Evolutionary conservation across 495 filamentous ascomycete genomes (phyloP), one percentile per base, ranked within the genome.

Genomic region (Sabuloglossum arenarium): DNA sequence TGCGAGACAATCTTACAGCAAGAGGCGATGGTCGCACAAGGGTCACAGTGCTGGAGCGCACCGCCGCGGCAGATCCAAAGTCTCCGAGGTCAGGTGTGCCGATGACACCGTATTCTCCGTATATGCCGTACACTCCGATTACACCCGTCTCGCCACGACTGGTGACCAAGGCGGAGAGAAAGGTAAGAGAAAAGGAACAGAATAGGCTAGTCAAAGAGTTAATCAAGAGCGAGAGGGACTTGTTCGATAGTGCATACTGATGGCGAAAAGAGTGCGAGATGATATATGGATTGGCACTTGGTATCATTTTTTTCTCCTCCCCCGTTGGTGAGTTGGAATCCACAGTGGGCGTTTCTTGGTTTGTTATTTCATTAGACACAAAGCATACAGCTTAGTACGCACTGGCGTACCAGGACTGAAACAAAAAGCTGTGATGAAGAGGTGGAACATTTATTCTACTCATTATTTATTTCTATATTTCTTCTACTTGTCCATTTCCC

Each of bases 91-190:
- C 84, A 0, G 87, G 84, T 5, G 77, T 84, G 42, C 80, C 87
- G 0, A 72, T 75, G 32, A 81, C 78, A 8, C 89, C 89, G 6
- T 94, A 96, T 66, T 82, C 78, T 55, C 85, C 89, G 5, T 96
- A 96, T 63, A 91, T 94, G 75, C 89, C 89, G 0, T 90, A 84
- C 63, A 86, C 84, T 1, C 88, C 89, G 0, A 73, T 93, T 8
- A 85, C 91, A 16, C 89, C 89, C 0, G 79, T 96, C 56, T 93
- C 88, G 29, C 88, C 89, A 0, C 79, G 80, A 47, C 72, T 88
- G 50, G 80, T 87, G 43, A 86, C 80, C 11, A 60, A 77, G 55
- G 76, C 79, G 61, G 77, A 73, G 16, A 75, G 77, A 70, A 78
- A 54, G 67, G 65, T 70, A 19, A n/a, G 32, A 31, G 19, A 55